Evolutionary conservation across 345 rosid species (phyloP), one percentile per base, ranked within the genome.

Genomic region (Bruguiera sexangula): DNA sequence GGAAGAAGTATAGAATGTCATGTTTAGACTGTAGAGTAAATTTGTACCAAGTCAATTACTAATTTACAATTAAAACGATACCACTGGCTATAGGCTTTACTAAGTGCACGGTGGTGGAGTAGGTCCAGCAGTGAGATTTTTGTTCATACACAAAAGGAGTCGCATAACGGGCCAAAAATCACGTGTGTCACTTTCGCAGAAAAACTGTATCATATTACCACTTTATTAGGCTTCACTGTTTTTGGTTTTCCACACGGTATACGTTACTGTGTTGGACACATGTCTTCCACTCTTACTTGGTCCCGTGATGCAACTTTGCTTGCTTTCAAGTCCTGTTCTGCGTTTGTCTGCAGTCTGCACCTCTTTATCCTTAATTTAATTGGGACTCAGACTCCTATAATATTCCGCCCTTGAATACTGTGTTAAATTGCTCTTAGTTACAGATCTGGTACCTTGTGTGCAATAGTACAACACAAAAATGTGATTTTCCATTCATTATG

Each of bases 131-230:
- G 50, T 13, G 50, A 43, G 50, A 13, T 11, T 43, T 43, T 43
- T 43, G 4, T 43, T 43, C 50, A 2, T 11, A 43, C 19, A 0
- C 31, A 24, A 61, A 63, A 62, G 5, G 57, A 54, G n/a, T 43
- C 59, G 10, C 70, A 72, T 22, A 22, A 65, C 31, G 65, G 51
- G 70, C 34, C 61, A 58, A 65, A 58, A 34, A 43, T 57, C 50
- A 46, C 34, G 65, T 58, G 65, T 46, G 75, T 65, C 70, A 32
- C 51, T 46, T 58, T 59, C 66, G 51, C 57, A 46, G 75, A 31
- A 65, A 72, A 72, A 32, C 60, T 1, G 37, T 65, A 46, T 32
- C 27, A 63, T 3, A 16, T 2, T 18, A 22, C 22, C 62, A 16
- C 39, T 55, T 39, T 60, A 58, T 26, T 59, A 24, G 11, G 34